These are phyloP conservation scores for Pseudogymnoascus sp. DNA, from an alignment of 2,329 filamentous ascomycete species.

Conservation along the genomic window DNA sequence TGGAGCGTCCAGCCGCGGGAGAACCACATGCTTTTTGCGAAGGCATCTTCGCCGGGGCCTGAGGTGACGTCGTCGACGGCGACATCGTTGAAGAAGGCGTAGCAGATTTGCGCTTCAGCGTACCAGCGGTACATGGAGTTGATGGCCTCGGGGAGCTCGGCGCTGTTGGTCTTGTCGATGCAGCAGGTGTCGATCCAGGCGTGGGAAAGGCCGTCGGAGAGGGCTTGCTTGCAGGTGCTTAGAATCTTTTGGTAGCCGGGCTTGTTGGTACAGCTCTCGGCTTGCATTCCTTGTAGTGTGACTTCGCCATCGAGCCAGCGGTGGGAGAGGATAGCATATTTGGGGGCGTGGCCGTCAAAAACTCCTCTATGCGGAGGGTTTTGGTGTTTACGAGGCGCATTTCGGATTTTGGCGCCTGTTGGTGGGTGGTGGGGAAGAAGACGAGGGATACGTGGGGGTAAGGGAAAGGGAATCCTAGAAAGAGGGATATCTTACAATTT, in stretches of 20 bases:
- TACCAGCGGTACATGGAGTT: constrained; percentile 12
- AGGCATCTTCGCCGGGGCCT: not conserved
- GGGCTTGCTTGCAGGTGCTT: not conserved
- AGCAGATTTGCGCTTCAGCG: not conserved
- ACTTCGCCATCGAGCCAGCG: constrained; percentile 13
- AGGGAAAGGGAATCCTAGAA: not conserved
- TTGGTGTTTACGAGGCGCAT: constrained; percentile 13
- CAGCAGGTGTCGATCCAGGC: constrained; percentile 11
- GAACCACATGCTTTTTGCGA: not conserved
- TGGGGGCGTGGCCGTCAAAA: constrained; percentile 18
- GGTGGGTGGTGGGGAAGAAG: not conserved
- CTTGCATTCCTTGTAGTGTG: constrained; percentile 10
- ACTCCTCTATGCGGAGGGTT: constrained; percentile 15
- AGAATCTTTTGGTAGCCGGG: not conserved
- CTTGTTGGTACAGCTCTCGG: not conserved
- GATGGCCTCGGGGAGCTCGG: constrained; percentile 11
- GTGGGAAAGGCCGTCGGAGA: not conserved
- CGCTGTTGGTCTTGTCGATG: constrained; percentile 12
- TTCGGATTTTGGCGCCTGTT: not conserved
- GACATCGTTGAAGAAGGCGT: constrained; percentile 4
- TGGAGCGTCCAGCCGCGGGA: not conserved
- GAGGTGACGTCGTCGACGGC: not conserved
- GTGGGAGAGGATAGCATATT: constrained; percentile 16
- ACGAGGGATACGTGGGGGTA: not conserved
- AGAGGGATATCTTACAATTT: not conserved